Base-by-base conservation (phyloP, 768 basidiomycete species). In the Trametes elegans region DNA sequence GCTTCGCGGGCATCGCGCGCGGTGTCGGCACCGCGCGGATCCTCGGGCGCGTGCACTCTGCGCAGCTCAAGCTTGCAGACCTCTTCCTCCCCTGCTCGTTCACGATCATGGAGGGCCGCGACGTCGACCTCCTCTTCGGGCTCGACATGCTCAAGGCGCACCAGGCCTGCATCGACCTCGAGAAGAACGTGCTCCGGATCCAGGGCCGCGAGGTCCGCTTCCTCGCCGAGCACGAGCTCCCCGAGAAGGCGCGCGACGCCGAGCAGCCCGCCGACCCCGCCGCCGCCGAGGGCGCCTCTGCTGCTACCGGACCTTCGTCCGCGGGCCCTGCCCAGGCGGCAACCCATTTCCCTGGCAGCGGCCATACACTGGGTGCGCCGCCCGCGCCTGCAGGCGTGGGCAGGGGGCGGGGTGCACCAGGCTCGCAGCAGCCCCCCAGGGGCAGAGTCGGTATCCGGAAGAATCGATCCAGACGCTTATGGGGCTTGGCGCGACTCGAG, bases 111-210 rank as follows among this genome's bases (percentile, higher is more conserved):
- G 97, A 99, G 90, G 94, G 94, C 32, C 83, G 86, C 28, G 86
- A 90, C 53, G 93, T 98, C 41, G 96, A 98, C 66, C 83, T 99
- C n/a, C 76, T 99, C 3, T 87, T 99, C 36, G 97, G 97, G 7
- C 80, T 99, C n/a, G 97, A 99, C 78, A 98, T 98, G 97, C 83
- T 98, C 57, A 98, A 93, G 71, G 90, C 94, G 0, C 91, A 98
- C 68, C 94, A 97, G 67, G 96, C 94, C 5, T 90, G 86, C 66
- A 98, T 99, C 69, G 97, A 99, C 71, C 81, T 99, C 21, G 78
- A 86, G 62, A 93, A 93, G 70, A 83, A 85, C 60, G 89, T 90
- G 11, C 83, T 99, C 19, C 82, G 93, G n/a, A 98, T 99, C 45
- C 90, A 93, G 74, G 88, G 83, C 16, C 81, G 91, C 13, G 92